Conservation (phyloP, 305 asterid genomes). For the Fraxinus nigra region DNA sequence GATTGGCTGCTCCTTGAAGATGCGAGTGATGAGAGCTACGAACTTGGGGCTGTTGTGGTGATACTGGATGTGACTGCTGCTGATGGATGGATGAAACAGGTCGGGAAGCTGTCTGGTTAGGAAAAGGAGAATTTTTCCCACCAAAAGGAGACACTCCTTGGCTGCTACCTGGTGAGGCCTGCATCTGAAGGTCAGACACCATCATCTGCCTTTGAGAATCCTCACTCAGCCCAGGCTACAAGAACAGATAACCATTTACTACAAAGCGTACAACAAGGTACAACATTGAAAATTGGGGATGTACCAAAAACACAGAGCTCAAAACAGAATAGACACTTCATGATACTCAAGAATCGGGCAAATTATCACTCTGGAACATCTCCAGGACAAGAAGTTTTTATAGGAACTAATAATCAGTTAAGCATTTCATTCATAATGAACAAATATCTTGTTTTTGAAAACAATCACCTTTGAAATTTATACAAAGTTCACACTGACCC, state of each 20-base stretch:
- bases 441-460: neutral
- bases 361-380: neutral
- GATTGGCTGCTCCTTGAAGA: slow-evolving; percentile 52
- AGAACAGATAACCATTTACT: slow-evolving; percentile 28
- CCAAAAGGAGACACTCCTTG: slow-evolving; percentile 62
- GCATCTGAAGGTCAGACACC: slow-evolving; percentile 69
- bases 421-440: slow-evolving; percentile 1
- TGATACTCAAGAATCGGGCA: neutral
- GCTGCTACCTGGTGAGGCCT: slow-evolving; percentile 59
- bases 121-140: slow-evolving; percentile 45
- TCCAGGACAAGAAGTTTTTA: neutral
- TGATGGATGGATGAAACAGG: slow-evolving; percentile 51
- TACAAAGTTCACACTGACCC: neutral
- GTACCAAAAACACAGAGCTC: neutral
- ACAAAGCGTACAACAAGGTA: slow-evolving; percentile 19
- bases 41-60: slow-evolving; percentile 54
- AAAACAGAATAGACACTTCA: neutral
- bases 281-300: slow-evolving; percentile 18
- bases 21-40: slow-evolving; percentile 46
- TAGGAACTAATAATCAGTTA: neutral
- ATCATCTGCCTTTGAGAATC: slow-evolving; percentile 67
- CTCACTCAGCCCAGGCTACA: slow-evolving; percentile 63
- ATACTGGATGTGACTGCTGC: slow-evolving; percentile 49
- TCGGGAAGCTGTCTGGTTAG: slow-evolving; percentile 48
- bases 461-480: neutral